phyloP scores from a whole-genome alignment of 495 filamentous ascomycete species.

The Neurospora pannonica region DNA sequence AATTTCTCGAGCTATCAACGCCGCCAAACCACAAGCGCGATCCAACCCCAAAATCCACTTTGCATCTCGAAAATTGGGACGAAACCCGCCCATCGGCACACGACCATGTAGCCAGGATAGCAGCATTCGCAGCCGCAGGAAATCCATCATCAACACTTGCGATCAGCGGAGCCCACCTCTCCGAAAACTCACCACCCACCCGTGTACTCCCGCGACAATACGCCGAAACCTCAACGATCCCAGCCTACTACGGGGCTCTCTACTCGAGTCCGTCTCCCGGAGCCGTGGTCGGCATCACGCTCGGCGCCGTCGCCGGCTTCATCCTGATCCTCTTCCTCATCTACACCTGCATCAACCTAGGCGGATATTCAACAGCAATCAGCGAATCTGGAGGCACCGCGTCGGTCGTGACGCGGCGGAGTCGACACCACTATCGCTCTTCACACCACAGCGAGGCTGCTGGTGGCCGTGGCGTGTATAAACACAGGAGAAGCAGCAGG shows the following conservation, averaged over 20 bases:
- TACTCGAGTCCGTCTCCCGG: conserved; percentile 54
- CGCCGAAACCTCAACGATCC: conserved; percentile 36
- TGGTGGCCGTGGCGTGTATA: background rate
- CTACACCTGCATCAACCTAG: conserved; percentile 55
- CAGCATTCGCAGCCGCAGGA: background rate
- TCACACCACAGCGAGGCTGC: conserved; percentile 1
- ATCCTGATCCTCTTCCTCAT: conserved; percentile 66
- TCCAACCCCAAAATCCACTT: background rate
- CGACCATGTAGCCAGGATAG: background rate
- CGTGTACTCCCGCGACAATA: background rate
- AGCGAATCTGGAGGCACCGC: conserved; percentile 18
- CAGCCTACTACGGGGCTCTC: conserved; percentile 56
- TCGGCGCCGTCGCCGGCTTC: conserved; percentile 78
- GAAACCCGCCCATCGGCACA: background rate
- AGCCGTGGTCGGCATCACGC: conserved; percentile 71
- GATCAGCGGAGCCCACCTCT: background rate
- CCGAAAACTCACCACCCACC: background rate
- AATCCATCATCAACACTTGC: background rate
- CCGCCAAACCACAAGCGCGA: background rate
- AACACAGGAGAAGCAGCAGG: background rate
- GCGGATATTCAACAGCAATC: conserved; percentile 11
- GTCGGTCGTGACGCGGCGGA: conserved; percentile 28
- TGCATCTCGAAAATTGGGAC: background rate
- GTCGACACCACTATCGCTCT: conserved; percentile 14
- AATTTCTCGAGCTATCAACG: background rate